Conservation (phyloP, 2,329 filamentous ascomycete species). For the Teratosphaeria viscida region DNA sequence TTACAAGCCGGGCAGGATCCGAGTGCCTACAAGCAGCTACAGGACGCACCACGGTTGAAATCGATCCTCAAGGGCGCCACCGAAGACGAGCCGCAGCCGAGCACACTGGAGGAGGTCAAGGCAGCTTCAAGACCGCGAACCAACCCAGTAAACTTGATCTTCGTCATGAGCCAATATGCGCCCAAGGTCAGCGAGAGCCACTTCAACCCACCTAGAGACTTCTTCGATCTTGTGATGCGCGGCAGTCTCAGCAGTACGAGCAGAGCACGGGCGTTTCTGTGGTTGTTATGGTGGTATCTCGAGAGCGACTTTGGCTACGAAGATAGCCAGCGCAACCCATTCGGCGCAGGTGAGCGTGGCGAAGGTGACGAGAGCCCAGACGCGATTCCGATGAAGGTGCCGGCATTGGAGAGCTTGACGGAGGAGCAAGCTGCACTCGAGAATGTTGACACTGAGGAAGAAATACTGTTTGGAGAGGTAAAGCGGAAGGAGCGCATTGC, state of each 20-base stretch:
- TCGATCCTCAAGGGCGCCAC: slow-evolving; percentile 95
- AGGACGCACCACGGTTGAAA: slow-evolving; percentile 90
- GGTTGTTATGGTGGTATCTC: slow-evolving; percentile 98
- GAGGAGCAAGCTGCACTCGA: slow-evolving; percentile 56
- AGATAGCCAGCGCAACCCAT: slow-evolving; percentile 81
- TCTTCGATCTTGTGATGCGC: slow-evolving; percentile 94
- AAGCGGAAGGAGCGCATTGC: slow-evolving; percentile 63
- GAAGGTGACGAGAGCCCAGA: slow-evolving; percentile 27
- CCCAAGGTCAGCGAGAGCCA: slow-evolving; percentile 87
- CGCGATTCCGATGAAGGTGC: slow-evolving; percentile 47
- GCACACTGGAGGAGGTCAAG: slow-evolving; percentile 74
- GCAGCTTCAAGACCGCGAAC: slow-evolving; percentile 59
- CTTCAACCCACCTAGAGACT: slow-evolving; percentile 75
- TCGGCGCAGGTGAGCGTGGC: slow-evolving; percentile 51
- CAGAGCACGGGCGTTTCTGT: slow-evolving; percentile 79
- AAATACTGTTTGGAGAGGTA: slow-evolving; percentile 58
- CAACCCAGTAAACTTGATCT: slow-evolving; percentile 95
- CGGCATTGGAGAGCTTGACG: slow-evolving; percentile 54
- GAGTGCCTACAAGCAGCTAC: slow-evolving; percentile 93
- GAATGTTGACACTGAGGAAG: slow-evolving; percentile 63
- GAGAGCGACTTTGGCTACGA: slow-evolving; percentile 90
- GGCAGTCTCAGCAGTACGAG: slow-evolving; percentile 71
- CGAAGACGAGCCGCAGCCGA: slow-evolving; percentile 79
- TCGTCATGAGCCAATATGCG: slow-evolving; percentile 82
- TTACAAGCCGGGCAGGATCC: slow-evolving; percentile 90